Conservation (phyloP, 169 alveolate genomes). For the Eimeria acervulina region DNA sequence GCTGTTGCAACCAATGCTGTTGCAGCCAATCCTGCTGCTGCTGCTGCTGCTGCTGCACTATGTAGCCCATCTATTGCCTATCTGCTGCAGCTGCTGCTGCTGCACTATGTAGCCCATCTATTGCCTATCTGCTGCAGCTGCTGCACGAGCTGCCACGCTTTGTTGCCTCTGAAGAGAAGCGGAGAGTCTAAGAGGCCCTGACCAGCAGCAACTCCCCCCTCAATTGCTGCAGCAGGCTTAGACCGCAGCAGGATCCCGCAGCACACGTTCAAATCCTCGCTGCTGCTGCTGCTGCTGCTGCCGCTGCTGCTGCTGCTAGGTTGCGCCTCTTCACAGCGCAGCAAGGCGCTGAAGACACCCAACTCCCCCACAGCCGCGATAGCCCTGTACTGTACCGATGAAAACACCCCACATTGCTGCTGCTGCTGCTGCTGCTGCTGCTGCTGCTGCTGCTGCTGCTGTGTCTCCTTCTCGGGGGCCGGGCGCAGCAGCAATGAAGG, state of each 20-base stretch:
- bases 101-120: neutral
- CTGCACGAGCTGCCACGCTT: slow-evolving; percentile 20
- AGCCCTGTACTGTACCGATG: neutral
- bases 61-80: neutral
- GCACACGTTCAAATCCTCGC: slow-evolving; percentile 83
- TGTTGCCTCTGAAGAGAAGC: slow-evolving; percentile 82
- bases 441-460: neutral
- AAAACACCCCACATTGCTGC: neutral
- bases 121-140: slow-evolving; percentile 9
- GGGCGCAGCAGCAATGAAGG: slow-evolving; percentile 47
- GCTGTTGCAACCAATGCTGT: neutral
- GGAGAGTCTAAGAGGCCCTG: slow-evolving; percentile 89
- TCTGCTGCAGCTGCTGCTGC: slow-evolving; percentile 22
- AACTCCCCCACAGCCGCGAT: slow-evolving; percentile 30
- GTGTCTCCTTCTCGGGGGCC: no score
- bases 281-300: slow-evolving; percentile 51
- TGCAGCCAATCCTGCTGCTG: neutral
- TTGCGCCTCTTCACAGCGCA: no score
- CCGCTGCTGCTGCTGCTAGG: slow-evolving; percentile 19
- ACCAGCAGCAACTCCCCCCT: slow-evolving; percentile 92
- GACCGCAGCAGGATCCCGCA: slow-evolving; percentile 89
- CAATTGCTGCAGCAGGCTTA: slow-evolving; percentile 86
- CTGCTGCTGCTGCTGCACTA: neutral
- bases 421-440: neutral
- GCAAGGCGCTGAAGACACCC: slow-evolving; percentile 42